Base-by-base conservation (phyloP, 306 rosid genomes). In the Oemleria cerasiformis region DNA sequence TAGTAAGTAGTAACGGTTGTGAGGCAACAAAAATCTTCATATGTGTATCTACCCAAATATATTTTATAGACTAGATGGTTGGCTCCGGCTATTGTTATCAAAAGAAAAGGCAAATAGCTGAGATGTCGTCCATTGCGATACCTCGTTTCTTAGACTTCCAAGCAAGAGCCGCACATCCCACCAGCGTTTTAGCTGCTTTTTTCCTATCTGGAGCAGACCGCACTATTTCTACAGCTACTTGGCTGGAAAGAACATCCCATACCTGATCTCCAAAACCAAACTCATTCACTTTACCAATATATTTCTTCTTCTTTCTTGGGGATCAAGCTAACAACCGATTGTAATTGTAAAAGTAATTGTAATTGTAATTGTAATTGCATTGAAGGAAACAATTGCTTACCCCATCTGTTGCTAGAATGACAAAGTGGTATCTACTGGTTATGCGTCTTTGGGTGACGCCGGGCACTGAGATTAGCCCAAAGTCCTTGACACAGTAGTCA, bases 391-490 rank as follows among this genome's bases (percentile, higher is more conserved):
- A n/a, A n/a, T n/a, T 40, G 3, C 75, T 23, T 82, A 90, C 96
- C 85, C 96, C 94, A 80, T 88, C 94, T 19, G 94, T 77, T 69
- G 96, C 96, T 81, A 88, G 60, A 73, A 90, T 88, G 75, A 90
- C 77, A 80, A 88, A 88, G 57, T 84, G 91, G 77, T 90, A 94
- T 45, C 17, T 70, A 66, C 57, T 19, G 58, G 85, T 77, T 50
- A 90, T 71, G 40, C 73, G 77, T 68, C 76, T 88, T 11, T 83
- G 88, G 15, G 83, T 86, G 19, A 90, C 90, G 6, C 83, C 82
- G 40, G 96, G 94, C 71, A 77, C 77, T 69, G 94, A 90, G 50
- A 90, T 82, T 15, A 90, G 78, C 47, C 96, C 96, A 73, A 77
- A 88, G 40, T 86, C 88, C 82, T 90, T 90, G 4, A 86, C 77